Conservation (phyloP, 306 rosid species). For the Potentilla sterilis region DNA sequence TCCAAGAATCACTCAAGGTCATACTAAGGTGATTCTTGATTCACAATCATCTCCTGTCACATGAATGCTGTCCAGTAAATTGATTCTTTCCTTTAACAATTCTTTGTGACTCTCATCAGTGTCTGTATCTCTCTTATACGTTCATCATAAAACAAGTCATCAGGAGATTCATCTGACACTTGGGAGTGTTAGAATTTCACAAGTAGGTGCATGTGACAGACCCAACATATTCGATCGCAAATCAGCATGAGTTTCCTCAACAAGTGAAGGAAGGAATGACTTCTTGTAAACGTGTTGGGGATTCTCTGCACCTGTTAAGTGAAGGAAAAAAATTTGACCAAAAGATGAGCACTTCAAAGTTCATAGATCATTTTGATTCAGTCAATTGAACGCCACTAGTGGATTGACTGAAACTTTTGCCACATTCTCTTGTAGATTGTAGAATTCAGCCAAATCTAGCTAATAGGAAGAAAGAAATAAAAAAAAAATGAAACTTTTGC, state of each 20-base stretch:
- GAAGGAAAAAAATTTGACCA: background rate
- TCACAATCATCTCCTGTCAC: no score
- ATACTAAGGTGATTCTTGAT: no score
- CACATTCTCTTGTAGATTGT: background rate
- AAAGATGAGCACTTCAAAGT: background rate
- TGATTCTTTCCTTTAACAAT: no score
- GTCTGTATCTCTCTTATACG: background rate
- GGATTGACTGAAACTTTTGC: background rate
- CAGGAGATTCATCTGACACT: background rate
- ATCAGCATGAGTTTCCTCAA: slow-evolving; percentile 50
- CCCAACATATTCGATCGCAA: background rate
- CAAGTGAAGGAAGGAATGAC: slow-evolving; percentile 47
- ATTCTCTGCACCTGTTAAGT: slow-evolving; percentile 42
- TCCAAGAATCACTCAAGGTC: no score
- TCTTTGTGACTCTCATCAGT: slow-evolving; percentile 5
- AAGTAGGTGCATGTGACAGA: background rate
- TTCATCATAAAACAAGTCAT: slow-evolving; percentile 20
- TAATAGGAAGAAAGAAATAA: background rate
- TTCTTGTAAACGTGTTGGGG: slow-evolving; percentile 44
- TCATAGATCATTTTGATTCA: background rate
- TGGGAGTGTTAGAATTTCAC: slow-evolving; percentile 25
- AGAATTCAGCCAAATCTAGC: background rate
- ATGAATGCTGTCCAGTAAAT: no score
- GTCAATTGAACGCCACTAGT: background rate
- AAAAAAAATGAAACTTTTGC: background rate